Conservation (phyloP, 495 filamentous ascomycete genomes). For the Physcia stellaris region DNA sequence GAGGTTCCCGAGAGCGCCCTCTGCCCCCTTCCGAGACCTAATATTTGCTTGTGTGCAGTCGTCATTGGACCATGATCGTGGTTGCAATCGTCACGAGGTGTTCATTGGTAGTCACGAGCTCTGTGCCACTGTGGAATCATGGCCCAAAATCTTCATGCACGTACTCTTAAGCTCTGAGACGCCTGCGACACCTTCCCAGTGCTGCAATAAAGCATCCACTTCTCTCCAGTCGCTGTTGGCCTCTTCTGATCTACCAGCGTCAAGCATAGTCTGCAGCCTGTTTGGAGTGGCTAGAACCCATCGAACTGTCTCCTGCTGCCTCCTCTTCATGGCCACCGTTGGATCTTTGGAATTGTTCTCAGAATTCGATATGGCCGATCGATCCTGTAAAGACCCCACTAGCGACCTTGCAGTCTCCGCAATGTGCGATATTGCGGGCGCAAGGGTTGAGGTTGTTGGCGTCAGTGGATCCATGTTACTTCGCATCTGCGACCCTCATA, state of each 20-base stretch:
- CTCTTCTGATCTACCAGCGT: slow-evolving; percentile 34
- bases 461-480: slow-evolving; percentile 61
- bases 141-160: slow-evolving; percentile 47
- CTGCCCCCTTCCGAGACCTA: too few relatives aligned
- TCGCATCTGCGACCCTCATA: slow-evolving; percentile 39
- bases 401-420: slow-evolving; percentile 61
- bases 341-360: slow-evolving; percentile 19
- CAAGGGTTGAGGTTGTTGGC: slow-evolving; percentile 56
- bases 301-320: slow-evolving; percentile 51
- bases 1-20: too few relatives aligned
- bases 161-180: slow-evolving; percentile 44
- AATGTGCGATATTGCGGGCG: slow-evolving; percentile 66
- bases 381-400: slow-evolving; percentile 38
- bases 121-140: too few relatives aligned
- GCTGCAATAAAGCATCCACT: slow-evolving; percentile 28
- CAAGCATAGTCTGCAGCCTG: slow-evolving; percentile 34
- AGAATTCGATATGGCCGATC: slow-evolving; percentile 25
- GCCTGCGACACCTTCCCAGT: slow-evolving; percentile 47
- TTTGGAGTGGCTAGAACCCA: slow-evolving; percentile 54
- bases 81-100: too few relatives aligned
- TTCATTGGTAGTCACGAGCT: too few relatives aligned
- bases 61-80: too few relatives aligned
- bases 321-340: slow-evolving; percentile 25
- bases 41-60: too few relatives aligned
- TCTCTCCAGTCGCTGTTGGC: slow-evolving; percentile 50